Conservation (phyloP, 495 filamentous ascomycete genomes). For the Tuber calosporum region DNA sequence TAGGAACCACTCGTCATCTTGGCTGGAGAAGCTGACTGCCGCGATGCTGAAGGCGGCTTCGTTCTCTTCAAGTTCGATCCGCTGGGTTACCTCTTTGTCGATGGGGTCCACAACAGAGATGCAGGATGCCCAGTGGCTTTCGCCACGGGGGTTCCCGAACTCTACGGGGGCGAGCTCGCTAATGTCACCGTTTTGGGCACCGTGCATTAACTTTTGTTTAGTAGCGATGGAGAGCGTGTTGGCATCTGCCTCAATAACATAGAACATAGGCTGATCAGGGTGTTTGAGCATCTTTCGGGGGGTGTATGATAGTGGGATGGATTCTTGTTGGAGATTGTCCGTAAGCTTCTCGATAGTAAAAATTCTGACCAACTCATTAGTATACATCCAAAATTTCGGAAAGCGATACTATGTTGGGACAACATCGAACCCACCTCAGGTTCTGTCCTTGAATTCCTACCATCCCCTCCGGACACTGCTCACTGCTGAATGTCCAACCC, state of each 20-base stretch:
- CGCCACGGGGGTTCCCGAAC: constrained; percentile 78
- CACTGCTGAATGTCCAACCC: constrained; percentile 92
- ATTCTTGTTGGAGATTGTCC: constrained; percentile 80
- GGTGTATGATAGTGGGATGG: constrained; percentile 81
- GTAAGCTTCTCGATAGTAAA: constrained; percentile 82
- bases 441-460: constrained; percentile 89
- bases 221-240: constrained; percentile 75
- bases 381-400: background rate
- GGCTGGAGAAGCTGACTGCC: constrained; percentile 72
- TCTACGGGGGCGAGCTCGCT: constrained; percentile 64
- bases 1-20: constrained; percentile 83
- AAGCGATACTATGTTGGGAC: constrained; percentile 13
- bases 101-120: constrained; percentile 84
- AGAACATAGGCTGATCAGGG: constrained; percentile 80
- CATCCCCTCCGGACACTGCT: constrained; percentile 88
- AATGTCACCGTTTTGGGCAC: constrained; percentile 62
- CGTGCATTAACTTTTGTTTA: constrained; percentile 57
- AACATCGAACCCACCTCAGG: constrained; percentile 44
- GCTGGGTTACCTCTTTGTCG: constrained; percentile 63
- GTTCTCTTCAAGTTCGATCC: constrained; percentile 77
- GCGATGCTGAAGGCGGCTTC: constrained; percentile 85
- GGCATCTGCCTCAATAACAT: constrained; percentile 87
- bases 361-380: constrained; percentile 49
- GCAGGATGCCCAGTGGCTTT: constrained; percentile 88
- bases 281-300: constrained; percentile 81